Evolutionary conservation across 148 eudicot species (phyloP).

Genomic region (Heliosperma pusillum): DNA sequence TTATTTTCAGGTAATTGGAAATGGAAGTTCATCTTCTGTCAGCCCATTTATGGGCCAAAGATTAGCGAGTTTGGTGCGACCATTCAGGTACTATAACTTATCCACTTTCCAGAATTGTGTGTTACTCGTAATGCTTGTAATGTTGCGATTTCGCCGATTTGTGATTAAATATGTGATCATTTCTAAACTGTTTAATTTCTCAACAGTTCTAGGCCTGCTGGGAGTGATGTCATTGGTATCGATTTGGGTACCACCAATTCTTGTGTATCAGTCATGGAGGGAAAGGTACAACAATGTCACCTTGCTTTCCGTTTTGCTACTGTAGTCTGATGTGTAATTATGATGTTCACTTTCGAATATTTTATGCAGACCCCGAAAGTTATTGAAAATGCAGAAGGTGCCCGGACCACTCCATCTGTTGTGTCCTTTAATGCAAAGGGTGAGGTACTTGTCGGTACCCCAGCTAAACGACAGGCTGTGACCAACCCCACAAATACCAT

Average conservation of each 20-base stretch:
- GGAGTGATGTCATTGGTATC: constrained; percentile 87
- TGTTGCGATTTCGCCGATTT: too few relatives aligned
- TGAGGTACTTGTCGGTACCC: constrained; percentile 85
- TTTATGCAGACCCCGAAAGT: constrained; percentile 67
- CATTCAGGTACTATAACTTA: constrained; percentile 57
- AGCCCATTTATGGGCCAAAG: constrained; percentile 45
- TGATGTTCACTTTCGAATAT: neutral
- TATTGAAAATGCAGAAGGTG: constrained; percentile 90
- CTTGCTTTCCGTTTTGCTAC: neutral
- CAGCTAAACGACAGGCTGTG: constrained; percentile 95
- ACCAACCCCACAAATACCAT: constrained; percentile 83
- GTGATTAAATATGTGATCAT: neutral
- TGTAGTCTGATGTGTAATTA: too few relatives aligned
- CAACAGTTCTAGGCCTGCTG: constrained; percentile 64
- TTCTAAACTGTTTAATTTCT: neutral
- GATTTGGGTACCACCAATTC: constrained; percentile 97
- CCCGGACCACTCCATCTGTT: constrained; percentile 98
- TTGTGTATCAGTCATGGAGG: constrained; percentile 94
- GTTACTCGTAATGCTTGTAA: neutral
- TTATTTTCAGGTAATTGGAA: constrained; percentile 55
- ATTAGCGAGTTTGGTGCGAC: constrained; percentile 54
- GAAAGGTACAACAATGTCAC: constrained; percentile 54
- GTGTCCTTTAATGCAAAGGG: constrained; percentile 78
- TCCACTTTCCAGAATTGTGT: neutral
- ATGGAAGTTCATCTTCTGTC: constrained; percentile 45